Evolutionary conservation across 202 grass and related monocot genomes (phyloP), one percentile per base, ranked within the genome.

Genomic region (Digitaria exilis): DNA sequence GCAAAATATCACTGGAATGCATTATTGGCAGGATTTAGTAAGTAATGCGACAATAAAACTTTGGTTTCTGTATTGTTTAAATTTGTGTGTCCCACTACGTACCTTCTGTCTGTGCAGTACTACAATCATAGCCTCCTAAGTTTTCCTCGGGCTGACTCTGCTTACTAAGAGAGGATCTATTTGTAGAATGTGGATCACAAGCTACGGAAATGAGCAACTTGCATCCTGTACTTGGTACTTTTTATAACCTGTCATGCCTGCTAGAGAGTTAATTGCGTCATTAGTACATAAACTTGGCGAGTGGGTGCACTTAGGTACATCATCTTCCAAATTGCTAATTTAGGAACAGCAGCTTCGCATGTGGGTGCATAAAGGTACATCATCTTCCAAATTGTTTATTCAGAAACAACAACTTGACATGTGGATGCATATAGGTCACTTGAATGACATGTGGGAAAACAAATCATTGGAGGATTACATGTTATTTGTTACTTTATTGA

Each of bases 1-100:
- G 50, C 19, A 8, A 54, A 54, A 97, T n/a, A n/a, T 54, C 5
- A 48, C 45, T 48, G 11, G 45, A 76, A 97, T 97, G 77, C 94
- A 94, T 16, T 48, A 48, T 48, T 16, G 13, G 19, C 17, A 2
- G 19, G 5, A n/a, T 54, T 54, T 54, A 6, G 50, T 54, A 54
- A 54, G 48, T 51, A 51, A 17, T 19, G 48, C 5, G 1, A 51
- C 48, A n/a, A 54, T 9, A 54, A 54, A 54, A 54, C 7, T n/a
- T 22, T 39, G 60, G 4, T 57, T 69, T 21, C 7, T 54, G 50
- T 25, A 24, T 25, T 58, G 22, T 58, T 58, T 22, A 25, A 57
- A 24, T 57, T 57, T 9, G 24, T 24, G n/a, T 25, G 22, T 22
- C 1, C 2, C 55, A 58, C 22, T 58, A 58, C 13, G 55, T 58